These are phyloP conservation scores for Botrytis hyacinthi DNA, from an alignment of 2,329 filamentous ascomycete species.

Conservation along the genomic window DNA sequence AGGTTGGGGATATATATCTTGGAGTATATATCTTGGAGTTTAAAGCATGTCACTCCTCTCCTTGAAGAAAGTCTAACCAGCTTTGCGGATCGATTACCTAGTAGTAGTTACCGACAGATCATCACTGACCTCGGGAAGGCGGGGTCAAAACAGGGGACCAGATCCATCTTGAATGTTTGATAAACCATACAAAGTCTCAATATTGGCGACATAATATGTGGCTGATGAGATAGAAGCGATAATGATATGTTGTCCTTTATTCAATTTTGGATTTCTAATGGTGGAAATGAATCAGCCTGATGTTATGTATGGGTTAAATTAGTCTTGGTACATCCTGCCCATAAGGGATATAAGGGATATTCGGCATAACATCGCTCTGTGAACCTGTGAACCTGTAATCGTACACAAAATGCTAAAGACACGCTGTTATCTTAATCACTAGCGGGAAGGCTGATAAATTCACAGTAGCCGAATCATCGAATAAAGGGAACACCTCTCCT, in stretches of 20 bases:
- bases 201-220: not conserved
- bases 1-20: not conserved
- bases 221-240: not conserved
- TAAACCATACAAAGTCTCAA: not conserved
- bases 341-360: no score
- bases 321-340: not conserved
- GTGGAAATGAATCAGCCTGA: not conserved
- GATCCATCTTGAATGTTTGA: not conserved
- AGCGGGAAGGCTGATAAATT: conserved; percentile 23
- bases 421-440: conserved; percentile 23
- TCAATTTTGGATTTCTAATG: not conserved
- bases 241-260: not conserved
- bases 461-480: conserved; percentile 15
- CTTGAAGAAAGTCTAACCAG: not conserved
- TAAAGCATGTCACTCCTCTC: not conserved
- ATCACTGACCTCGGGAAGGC: not conserved
- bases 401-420: conserved; percentile 4
- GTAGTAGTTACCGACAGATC: not conserved
- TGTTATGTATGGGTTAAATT: not conserved
- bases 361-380: not conserved
- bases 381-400: not conserved
- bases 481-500: conserved; percentile 34
- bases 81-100: not conserved
- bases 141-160: not conserved
- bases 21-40: not conserved